These are phyloP conservation scores for Heterobasidion parviporum DNA, from an alignment of 1,284 basidiomycete genomes.

Conservation along the genomic window DNA sequence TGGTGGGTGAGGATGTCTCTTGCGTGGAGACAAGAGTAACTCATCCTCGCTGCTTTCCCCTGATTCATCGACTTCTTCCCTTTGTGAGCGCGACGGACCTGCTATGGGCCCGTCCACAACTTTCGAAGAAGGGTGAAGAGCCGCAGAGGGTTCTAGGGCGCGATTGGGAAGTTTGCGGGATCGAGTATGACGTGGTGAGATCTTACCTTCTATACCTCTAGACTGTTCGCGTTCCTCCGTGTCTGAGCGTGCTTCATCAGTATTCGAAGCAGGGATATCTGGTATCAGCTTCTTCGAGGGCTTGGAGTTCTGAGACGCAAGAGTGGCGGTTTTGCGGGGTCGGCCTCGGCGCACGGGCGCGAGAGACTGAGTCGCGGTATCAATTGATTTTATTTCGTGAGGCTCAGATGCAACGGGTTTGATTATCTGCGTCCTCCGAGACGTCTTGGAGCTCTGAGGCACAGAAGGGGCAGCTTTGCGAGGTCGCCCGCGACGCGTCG, in stretches of 20 bases:
- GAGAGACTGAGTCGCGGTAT: neutral
- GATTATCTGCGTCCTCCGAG: neutral
- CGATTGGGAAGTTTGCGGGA: neutral
- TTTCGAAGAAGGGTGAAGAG: neutral
- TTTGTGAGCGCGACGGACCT: neutral
- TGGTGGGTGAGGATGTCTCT: conserved; percentile 12
- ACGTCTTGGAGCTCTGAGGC: neutral
- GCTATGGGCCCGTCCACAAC: neutral
- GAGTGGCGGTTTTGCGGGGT: neutral
- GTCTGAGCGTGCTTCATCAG: neutral
- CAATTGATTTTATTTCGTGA: neutral
- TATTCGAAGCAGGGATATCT: neutral
- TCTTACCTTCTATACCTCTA: neutral
- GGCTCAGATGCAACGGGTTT: neutral
- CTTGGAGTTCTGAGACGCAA: neutral
- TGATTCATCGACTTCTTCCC: conserved; percentile 5
- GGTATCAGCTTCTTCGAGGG: neutral
- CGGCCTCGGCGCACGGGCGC: neutral
- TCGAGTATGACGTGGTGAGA: neutral
- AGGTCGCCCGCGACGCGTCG: neutral
- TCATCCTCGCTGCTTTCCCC: conserved; percentile 19
- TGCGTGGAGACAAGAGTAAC: conserved; percentile 22
- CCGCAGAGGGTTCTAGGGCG: neutral
- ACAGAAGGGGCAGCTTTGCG: neutral
- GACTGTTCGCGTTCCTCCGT: neutral